These are phyloP conservation scores for Tricladium varicosporioides DNA, from an alignment of 2,329 filamentous ascomycete genomes.

Conservation along the genomic window DNA sequence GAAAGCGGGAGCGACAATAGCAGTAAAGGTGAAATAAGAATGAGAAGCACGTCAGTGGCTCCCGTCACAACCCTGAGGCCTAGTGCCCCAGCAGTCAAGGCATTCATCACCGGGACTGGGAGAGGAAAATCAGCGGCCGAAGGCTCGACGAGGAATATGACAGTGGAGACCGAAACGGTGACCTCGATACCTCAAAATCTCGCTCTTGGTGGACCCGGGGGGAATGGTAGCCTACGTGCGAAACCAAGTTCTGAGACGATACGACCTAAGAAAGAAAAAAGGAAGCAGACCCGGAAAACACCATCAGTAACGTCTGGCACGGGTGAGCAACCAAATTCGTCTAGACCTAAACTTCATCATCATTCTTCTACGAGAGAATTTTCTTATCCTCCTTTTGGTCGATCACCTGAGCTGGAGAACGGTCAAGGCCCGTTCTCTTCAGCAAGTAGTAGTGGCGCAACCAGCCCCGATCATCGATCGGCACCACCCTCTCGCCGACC, in stretches of 20 bases:
- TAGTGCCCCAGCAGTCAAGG: constrained; percentile 58
- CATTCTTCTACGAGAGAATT: constrained; percentile 31
- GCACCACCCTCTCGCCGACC: constrained; percentile 35
- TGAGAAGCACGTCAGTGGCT: constrained; percentile 35
- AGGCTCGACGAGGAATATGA: constrained; percentile 85
- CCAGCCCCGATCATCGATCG: constrained; percentile 28
- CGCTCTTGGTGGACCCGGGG: constrained; percentile 66
- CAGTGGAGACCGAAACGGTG: constrained; percentile 95
- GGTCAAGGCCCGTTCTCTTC: constrained; percentile 30
- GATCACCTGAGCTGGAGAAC: constrained; percentile 20
- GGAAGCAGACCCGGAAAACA: constrained; percentile 73
- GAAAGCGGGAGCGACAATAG: constrained; percentile 68
- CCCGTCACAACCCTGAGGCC: constrained; percentile 47
- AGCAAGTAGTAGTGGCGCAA: constrained; percentile 22
- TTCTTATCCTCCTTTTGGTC: constrained; percentile 18
- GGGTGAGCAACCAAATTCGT: constrained; percentile 54
- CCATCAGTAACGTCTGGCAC: constrained; percentile 68
- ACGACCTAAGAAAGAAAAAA: constrained; percentile 89
- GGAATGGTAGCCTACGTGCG: constrained; percentile 73
- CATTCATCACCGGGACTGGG: constrained; percentile 52
- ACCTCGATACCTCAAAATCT: constrained; percentile 79
- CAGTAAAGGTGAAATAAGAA: constrained; percentile 47
- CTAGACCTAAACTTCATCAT: constrained; percentile 40
- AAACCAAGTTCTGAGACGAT: constrained; percentile 97
- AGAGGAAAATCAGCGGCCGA: constrained; percentile 68